These are phyloP conservation scores for Macrophomina phaseolina DNA, from an alignment of 2,329 filamentous ascomycete genomes.

Conservation along the genomic window DNA sequence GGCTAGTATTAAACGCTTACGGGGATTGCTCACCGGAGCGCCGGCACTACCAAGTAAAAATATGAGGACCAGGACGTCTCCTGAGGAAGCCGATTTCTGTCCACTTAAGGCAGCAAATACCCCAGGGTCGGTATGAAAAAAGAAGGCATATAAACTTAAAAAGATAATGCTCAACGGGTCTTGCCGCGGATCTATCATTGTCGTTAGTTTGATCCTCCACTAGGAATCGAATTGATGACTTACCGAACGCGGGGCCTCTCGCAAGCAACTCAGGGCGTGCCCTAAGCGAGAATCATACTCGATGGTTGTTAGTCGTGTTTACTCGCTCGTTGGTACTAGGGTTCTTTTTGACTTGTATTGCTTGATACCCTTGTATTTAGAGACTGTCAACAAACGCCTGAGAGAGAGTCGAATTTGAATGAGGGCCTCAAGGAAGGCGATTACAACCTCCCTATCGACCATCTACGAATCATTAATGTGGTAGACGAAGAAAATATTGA, in stretches of 20 bases:
- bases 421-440: too few species aligned
- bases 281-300: constrained; percentile 19
- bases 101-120: not conserved
- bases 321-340: too few species aligned
- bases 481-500: too few species aligned
- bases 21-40: not conserved
- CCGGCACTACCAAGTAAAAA: not conserved
- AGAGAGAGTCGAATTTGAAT: too few species aligned
- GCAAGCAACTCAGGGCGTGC: constrained; percentile 6
- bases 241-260: constrained; percentile 21
- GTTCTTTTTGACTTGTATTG: too few species aligned
- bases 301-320: not conserved
- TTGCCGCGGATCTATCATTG: constrained; percentile 5
- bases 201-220: constrained; percentile 1
- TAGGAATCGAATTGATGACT: not conserved
- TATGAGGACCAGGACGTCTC: not conserved
- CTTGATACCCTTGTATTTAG: too few species aligned
- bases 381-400: too few species aligned
- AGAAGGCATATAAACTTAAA: not conserved
- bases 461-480: too few species aligned
- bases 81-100: constrained; percentile 33
- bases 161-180: not conserved
- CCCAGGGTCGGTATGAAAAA: not conserved
- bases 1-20: not conserved
- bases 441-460: too few species aligned